Base-by-base conservation (phyloP, 208 protist species). In the Leishmania arabica region DNA sequence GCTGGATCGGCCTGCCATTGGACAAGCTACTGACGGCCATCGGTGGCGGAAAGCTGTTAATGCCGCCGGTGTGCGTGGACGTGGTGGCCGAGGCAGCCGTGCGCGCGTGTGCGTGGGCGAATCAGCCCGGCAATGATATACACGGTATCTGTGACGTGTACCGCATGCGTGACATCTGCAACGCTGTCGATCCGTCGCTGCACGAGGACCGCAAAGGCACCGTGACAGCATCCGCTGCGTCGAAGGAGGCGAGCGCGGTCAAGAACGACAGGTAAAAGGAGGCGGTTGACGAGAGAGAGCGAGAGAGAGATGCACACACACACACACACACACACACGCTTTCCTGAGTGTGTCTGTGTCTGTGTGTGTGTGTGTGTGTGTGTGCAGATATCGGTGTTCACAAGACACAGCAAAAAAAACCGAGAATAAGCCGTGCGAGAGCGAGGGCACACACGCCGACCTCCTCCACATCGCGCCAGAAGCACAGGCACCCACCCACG, bases 41-140 rank as follows among this genome's bases (percentile, higher is more conserved):
- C 40, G 83, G 86, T 34, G 86, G 89, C 4, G 71, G 79, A 21
- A 92, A 88, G 73, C 56, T 97, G 78, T 77, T 95, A 8, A 87
- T 83, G 45, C 94, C 92, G 8, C 92, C 94, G 42, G 78, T 95
- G 17, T 66, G 87, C 69, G 91, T 95, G 8, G 84, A 95, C 40
- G 84, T 92, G 60, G 87, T 97, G 6, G 91, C 94, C 2, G 89
- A 92, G 87, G 85, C 91, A 34, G 91, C 88, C n/a, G 79, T 96
- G 72, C 89, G 88, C 27, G 88, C 89, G 17, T 91, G 86, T 68
- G 93, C 88, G 17, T 92, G 86, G 85, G 78, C 79, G n/a, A 74
- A 47, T 34, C 19, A 66, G 15, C 64, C 84, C 4, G 82, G 83
- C 24, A 24, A 64, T 0, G 82, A 86, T 65, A 70, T 92, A 2